Percentiles rank a stretch among this genome's conserved stretches.
These are phyloP conservation scores for Pythium periplocum DNA, from an alignment of 352 stramenopile species.

Conservation along the genomic window DNA sequence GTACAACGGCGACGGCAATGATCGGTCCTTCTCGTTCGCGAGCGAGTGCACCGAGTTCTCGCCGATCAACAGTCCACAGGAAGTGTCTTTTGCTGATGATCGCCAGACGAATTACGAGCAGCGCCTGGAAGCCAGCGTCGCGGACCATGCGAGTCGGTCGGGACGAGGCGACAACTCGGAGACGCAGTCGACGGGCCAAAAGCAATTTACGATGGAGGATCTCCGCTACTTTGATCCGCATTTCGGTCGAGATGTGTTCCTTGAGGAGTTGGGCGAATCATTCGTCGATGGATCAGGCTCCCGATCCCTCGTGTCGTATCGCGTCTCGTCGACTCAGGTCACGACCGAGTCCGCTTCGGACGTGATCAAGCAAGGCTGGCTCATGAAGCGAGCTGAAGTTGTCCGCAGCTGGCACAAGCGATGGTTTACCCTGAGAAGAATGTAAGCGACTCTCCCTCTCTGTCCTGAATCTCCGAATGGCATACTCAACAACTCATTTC, in stretches of 20 bases:
- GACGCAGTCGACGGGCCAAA: too few species aligned
- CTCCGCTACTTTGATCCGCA: conserved; percentile 60
- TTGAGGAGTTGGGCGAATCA: conserved; percentile 57
- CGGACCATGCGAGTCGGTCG: conserved; percentile 46
- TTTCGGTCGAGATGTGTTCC: conserved; percentile 62
- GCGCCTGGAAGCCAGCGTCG: conserved; percentile 56
- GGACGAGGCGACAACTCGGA: conserved; percentile 1
- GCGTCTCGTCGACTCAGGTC: conserved; percentile 54
- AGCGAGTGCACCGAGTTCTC: conserved; percentile 42
- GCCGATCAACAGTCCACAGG: conserved; percentile 23
- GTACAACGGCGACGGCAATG: conserved; percentile 54
- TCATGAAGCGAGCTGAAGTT: conserved; percentile 72
- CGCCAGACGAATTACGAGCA: conserved; percentile 43
- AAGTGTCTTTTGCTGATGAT: conserved; percentile 9
- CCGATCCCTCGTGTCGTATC: conserved; percentile 62
- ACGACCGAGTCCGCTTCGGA: conserved; percentile 35
- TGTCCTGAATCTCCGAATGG: too few species aligned
- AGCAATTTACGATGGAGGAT: conserved; percentile 55
- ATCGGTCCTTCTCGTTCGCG: conserved; percentile 55
- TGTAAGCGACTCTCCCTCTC: conserved; percentile 21
- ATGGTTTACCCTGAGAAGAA: conserved; percentile 74
- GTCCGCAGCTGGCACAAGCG: conserved; percentile 76
- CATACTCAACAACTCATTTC: neutral
- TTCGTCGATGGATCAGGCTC: conserved; percentile 56
- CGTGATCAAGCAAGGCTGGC: conserved; percentile 66